Evolutionary conservation across 306 rosid genomes (phyloP).

Genomic region (Lupinus albus): DNA sequence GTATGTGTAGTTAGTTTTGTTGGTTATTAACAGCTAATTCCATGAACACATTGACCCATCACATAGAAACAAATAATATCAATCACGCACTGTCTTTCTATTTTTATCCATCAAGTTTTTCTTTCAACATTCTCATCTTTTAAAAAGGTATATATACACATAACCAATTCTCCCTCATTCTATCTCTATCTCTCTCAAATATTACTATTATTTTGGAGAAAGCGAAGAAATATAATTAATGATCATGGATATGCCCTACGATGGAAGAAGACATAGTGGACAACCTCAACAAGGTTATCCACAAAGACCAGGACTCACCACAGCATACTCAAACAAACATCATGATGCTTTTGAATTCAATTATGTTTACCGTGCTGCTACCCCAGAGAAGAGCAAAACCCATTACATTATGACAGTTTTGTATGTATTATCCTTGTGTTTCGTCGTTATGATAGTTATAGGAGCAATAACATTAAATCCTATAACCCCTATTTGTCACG

Average conservation of each 20-base stretch:
- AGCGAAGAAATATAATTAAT: constrained; percentile 5
- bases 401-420: constrained; percentile 23
- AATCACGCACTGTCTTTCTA: background rate
- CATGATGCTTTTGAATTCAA: background rate
- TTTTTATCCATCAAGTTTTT: constrained; percentile 1
- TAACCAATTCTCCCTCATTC: background rate
- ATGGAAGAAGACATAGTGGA: constrained; percentile 3
- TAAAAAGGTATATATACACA: background rate
- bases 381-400: background rate
- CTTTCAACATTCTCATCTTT: background rate
- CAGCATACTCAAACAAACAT: constrained; percentile 1
- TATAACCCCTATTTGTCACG: constrained; percentile 30
- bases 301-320: background rate
- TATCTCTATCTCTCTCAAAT: constrained; percentile 1
- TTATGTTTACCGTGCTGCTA: background rate
- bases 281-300: constrained; percentile 30
- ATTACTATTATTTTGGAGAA: constrained; percentile 5
- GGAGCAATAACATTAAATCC: constrained; percentile 44
- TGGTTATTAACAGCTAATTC: background rate
- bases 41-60: background rate
- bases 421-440: background rate
- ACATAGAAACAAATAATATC: background rate
- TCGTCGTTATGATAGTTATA: constrained; percentile 20
- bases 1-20: background rate
- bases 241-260: constrained; percentile 28